These are phyloP conservation scores for Phytophthora rubi DNA, from an alignment of 352 stramenopile species.

Conservation along the genomic window DNA sequence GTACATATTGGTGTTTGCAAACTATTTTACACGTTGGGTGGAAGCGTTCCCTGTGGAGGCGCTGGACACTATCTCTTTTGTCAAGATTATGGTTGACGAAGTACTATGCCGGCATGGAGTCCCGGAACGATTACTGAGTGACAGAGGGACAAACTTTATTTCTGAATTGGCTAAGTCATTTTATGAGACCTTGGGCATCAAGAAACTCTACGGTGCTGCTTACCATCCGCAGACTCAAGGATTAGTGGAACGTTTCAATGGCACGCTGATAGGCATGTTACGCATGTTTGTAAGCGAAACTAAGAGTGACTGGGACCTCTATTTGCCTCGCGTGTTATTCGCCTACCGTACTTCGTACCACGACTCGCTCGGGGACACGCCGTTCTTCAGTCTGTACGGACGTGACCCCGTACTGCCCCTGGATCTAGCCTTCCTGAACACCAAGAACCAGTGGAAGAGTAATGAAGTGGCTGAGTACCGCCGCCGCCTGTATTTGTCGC, in stretches of 20 bases:
- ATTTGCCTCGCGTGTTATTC: no score
- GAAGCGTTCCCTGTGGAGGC: neutral
- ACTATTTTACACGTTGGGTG: neutral
- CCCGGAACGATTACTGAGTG: conserved; percentile 1
- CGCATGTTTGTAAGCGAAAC: no score
- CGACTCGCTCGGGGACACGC: neutral
- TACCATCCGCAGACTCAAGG: conserved; percentile 6
- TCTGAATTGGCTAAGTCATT: conserved; percentile 6
- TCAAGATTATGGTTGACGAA: neutral
- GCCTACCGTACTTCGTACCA: no score
- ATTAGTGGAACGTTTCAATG: conserved; percentile 9
- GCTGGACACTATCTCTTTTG: no score
- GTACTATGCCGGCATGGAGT: neutral
- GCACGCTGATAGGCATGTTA: neutral
- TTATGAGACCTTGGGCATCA: neutral
- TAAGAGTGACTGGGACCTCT: no score
- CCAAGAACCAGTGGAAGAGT: conserved; percentile 4
- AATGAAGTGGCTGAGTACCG: conserved; percentile 11
- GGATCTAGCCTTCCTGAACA: conserved; percentile 16
- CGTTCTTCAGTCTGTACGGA: conserved; percentile 14
- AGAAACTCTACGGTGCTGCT: conserved; percentile 1
- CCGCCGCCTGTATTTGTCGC: neutral
- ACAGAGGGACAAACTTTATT: conserved; percentile 2
- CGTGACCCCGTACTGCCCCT: conserved; percentile 1
- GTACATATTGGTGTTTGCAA: neutral